Conservation (phyloP, 306 rosid species). For the Aeschynomene evenia region DNA sequence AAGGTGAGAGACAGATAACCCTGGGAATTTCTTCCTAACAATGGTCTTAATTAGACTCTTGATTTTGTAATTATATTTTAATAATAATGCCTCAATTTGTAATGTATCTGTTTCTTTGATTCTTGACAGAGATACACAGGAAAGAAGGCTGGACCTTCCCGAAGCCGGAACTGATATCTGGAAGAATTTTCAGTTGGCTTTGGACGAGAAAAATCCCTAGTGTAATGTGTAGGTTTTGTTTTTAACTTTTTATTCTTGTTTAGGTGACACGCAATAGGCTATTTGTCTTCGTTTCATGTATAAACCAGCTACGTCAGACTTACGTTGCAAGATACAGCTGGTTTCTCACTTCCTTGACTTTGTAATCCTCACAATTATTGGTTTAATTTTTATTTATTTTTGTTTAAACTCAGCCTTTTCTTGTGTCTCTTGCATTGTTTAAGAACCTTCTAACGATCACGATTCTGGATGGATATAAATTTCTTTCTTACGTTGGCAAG, state of each 20-base stretch:
- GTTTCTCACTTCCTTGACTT: conserved; percentile 17
- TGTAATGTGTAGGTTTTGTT: conserved; percentile 11
- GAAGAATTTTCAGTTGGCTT: conserved; percentile 1
- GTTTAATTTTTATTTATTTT: background rate
- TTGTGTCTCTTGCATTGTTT: conserved; percentile 7
- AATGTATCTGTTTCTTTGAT: conserved; percentile 2
- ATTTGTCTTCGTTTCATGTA: background rate
- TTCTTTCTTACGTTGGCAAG: background rate
- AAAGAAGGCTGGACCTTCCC: conserved; percentile 36
- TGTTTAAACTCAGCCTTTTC: background rate
- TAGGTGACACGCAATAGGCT: conserved; percentile 12
- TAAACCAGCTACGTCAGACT: conserved; percentile 14
- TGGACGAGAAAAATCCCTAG: conserved; percentile 25
- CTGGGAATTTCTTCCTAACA: conserved; percentile 1
- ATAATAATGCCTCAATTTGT: background rate
- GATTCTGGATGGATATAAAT: conserved; percentile 8
- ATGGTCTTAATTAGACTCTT: background rate
- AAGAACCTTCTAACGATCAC: conserved; percentile 2
- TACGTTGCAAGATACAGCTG: conserved; percentile 6
- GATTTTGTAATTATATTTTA: too few relatives aligned
- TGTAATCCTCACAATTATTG: background rate
- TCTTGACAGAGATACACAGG: conserved; percentile 54
- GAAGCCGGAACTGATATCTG: conserved; percentile 35
- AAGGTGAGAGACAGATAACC: conserved; percentile 52
- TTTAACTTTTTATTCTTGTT: too few relatives aligned